Evolutionary conservation across 1,284 basidiomycete genomes (phyloP), one percentile per base, ranked within the genome.

Genomic region (Trichosporon sp.): DNA sequence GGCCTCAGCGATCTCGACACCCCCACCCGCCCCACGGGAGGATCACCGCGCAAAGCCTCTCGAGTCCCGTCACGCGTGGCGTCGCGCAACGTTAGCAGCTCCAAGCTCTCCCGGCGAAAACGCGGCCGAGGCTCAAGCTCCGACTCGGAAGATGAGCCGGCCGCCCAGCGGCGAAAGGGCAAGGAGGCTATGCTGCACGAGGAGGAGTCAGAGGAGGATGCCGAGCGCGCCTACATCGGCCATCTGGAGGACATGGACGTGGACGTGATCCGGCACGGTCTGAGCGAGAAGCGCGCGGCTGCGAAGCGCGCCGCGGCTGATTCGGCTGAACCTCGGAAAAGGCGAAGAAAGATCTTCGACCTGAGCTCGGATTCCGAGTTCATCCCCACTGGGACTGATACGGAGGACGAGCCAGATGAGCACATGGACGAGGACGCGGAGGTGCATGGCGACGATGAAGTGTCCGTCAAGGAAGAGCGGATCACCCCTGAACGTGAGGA

Each of bases 201-300:
- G 37, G 65, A 56, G 49, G 54, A 60, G 19, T 33, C 34, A 31
- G 52, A 59, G 32, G 61, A 62, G 27, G 60, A 63, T 13, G 27
- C 16, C 8, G 59, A 63, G 10, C 34, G 27, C 25, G 60, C 58
- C 11, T 56, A 54, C 29, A 23, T 44, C 46, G 64, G 44, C 19
- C 37, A 56, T 2, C 61, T 64, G 32, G 66, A 52, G 27, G 56
- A 58, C 7, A 62, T 63, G 32, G 61, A 40, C 23, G 65, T 61
- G 25, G 64, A 64, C 31, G 63, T 64, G 14, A 57, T 44, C 16
- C 54, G 59, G 52, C 58, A 59, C 54, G 58, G 57, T 31, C 62
- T n/a, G n/a, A 23, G 27, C 27, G 31, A 16, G 49, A 56, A 57
- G 31, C 11, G 14, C 40, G 40, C 40, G 8, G 40, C 40, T 4